Evolutionary conservation across 768 basidiomycete genomes (phyloP).

Genomic region (Suillus fuscotomentosus): DNA sequence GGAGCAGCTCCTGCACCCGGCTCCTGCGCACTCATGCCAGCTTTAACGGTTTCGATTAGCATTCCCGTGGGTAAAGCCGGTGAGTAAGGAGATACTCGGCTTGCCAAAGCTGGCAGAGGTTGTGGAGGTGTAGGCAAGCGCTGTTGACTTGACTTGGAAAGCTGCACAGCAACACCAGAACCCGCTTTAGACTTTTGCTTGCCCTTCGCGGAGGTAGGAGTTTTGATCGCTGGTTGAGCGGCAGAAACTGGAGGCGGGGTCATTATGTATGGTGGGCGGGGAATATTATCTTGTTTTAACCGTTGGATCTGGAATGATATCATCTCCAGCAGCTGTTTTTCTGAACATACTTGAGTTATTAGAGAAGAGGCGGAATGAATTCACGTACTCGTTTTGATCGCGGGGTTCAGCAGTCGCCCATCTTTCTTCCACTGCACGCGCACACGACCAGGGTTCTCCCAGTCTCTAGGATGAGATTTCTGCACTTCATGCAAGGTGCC

Average conservation of each 20-base stretch:
- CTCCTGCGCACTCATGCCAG: conserved; percentile 73
- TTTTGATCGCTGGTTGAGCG: conserved; percentile 29
- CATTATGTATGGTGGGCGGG: conserved; percentile 59
- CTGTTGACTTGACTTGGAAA: conserved; percentile 33
- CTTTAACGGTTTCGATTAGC: conserved; percentile 80
- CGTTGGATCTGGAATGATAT: conserved; percentile 73
- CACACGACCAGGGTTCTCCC: conserved; percentile 97
- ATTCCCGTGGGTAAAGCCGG: conserved; percentile 76
- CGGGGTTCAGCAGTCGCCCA: conserved; percentile 58
- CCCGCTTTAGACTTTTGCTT: conserved; percentile 54
- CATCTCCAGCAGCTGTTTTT: conserved; percentile 77
- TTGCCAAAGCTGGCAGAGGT: conserved; percentile 70
- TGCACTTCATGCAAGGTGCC: conserved; percentile 84
- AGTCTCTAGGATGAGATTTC: conserved; percentile 92
- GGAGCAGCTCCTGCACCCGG: conserved; percentile 40
- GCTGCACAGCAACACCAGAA: conserved; percentile 25
- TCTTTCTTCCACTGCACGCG: conserved; percentile 92
- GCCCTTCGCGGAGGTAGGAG: conserved; percentile 39
- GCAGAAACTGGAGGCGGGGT: conserved; percentile 28
- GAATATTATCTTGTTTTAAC: conserved; percentile 67
- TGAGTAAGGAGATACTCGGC: conserved; percentile 76
- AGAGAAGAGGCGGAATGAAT: neutral
- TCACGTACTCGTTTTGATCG: conserved; percentile 74
- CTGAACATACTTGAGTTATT: conserved; percentile 34
- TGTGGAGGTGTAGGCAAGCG: conserved; percentile 73